Conservation (phyloP, 2,329 filamentous ascomycete genomes). For the Epichloe hybrida region DNA sequence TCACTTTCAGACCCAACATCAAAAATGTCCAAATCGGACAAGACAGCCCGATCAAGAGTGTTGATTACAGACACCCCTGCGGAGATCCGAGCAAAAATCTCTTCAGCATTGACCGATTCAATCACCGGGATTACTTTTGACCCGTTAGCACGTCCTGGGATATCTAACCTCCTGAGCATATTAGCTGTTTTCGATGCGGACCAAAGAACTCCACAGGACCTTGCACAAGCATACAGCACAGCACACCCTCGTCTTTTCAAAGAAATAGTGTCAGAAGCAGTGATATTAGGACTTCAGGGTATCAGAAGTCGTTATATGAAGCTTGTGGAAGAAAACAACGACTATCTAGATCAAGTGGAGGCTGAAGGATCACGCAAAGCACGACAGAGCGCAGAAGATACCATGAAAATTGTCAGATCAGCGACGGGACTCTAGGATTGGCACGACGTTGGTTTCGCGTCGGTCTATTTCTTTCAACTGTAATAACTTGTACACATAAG, state of each 20-base stretch:
- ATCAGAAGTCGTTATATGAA: slow-evolving; percentile 44
- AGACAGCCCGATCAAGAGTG: slow-evolving; percentile 61
- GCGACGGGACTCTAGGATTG: slow-evolving; percentile 34
- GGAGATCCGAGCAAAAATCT: slow-evolving; percentile 57
- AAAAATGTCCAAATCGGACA: slow-evolving; percentile 93
- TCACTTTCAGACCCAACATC: slow-evolving; percentile 61
- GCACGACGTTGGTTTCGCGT: not conserved
- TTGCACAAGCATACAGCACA: slow-evolving; percentile 26
- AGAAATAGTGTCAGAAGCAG: slow-evolving; percentile 42
- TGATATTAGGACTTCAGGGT: slow-evolving; percentile 38
- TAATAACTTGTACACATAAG: not conserved
- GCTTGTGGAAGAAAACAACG: slow-evolving; percentile 33
- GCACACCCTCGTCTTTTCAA: slow-evolving; percentile 27
- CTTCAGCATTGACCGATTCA: slow-evolving; percentile 64
- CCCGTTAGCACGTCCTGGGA: slow-evolving; percentile 54
- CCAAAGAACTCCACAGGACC: slow-evolving; percentile 23
- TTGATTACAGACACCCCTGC: slow-evolving; percentile 59
- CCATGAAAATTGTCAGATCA: slow-evolving; percentile 38
- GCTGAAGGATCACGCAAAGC: slow-evolving; percentile 47
- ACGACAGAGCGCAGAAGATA: slow-evolving; percentile 42
- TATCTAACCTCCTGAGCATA: slow-evolving; percentile 77
- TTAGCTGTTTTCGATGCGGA: slow-evolving; percentile 51
- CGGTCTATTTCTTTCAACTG: not conserved
- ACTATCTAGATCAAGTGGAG: slow-evolving; percentile 43
- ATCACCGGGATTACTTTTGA: slow-evolving; percentile 57